A percentile compares a stretch with the other conserved stretches of the same genome.
These are phyloP conservation scores for Tolypocladium endophyticum DNA, from an alignment of 2,329 filamentous ascomycete genomes.

Conservation along the genomic window DNA sequence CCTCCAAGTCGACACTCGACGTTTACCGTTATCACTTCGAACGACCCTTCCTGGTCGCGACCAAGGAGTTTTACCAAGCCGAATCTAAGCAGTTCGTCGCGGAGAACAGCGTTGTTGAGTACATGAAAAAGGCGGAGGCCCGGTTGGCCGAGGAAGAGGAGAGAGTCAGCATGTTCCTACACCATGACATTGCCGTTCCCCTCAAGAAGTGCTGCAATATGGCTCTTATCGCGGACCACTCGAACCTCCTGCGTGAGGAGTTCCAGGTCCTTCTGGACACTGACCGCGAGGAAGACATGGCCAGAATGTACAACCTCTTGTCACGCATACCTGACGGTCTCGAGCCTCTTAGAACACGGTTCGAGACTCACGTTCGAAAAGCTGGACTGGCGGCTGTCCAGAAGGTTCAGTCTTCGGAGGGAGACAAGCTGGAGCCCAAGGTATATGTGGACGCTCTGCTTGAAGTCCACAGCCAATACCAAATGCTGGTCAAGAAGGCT, in stretches of 20 bases:
- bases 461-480: slow-evolving; percentile 89
- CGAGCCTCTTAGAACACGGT: slow-evolving; percentile 75
- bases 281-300: slow-evolving; percentile 90
- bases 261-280: slow-evolving; percentile 92
- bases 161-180: slow-evolving; percentile 82
- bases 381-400: slow-evolving; percentile 81
- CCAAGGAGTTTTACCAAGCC: slow-evolving; percentile 74
- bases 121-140: slow-evolving; percentile 98
- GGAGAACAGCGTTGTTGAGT: slow-evolving; percentile 95
- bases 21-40: slow-evolving; percentile 93
- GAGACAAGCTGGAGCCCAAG: slow-evolving; percentile 88
- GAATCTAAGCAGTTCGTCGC: slow-evolving; percentile 92
- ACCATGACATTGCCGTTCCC: slow-evolving; percentile 75
- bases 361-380: slow-evolving; percentile 87
- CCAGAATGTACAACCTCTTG: slow-evolving; percentile 88
- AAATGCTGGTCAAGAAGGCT: slow-evolving; percentile 79
- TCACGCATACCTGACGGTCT: slow-evolving; percentile 83
- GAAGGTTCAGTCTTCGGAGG: slow-evolving; percentile 77
- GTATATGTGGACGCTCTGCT: slow-evolving; percentile 91
- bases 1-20: slow-evolving; percentile 86
- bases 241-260: slow-evolving; percentile 77
- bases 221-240: slow-evolving; percentile 83
- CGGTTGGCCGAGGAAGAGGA: slow-evolving; percentile 89
- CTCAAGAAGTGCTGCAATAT: slow-evolving; percentile 83
- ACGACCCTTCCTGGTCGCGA: slow-evolving; percentile 79